Evolutionary conservation across 352 stramenopile genomes (phyloP), one percentile per base, ranked within the genome.

Genomic region (Phytophthora multivora): DNA sequence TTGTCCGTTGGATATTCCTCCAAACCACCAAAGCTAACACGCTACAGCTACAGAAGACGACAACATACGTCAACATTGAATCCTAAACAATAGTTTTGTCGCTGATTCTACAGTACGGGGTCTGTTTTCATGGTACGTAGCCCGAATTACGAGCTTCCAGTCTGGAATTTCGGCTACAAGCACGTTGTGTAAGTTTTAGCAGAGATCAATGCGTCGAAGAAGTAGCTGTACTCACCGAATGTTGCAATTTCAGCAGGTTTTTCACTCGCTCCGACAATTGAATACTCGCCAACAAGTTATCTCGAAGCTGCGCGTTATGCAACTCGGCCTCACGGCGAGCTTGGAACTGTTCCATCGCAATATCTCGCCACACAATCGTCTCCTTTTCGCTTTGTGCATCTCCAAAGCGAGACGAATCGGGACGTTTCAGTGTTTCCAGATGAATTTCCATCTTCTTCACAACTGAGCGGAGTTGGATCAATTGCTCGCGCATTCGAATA

Each of bases 401-500:
- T n/a, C 19, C 33, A 48, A 36, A 19, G 23, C 49, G 49, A 56
- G 49, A 12, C 9, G 21, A 56, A 36, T 19, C 28, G n/a, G 49
- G 49, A 36, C 49, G 43, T 23, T 23, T 38, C 21, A 56, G 28
- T 9, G 49, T 47, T 47, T 56, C 49, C 9, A 56, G 49, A 35
- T 56, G 49, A 4, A 9, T 46, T 31, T 56, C 49, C 49, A 56
- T 36, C 13, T 56, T 26, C 4, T n/a, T 41, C 21, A 56, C 49
- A 13, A 56, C 49, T 21, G 49, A 56, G 9, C 49, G 49, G 33
- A 56, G 49, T 42, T 56, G 49, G 36, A 56, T 56, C 19, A 56
- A 16, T 45, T 56, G 49, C 35, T 56, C 33, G 21, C 49, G 49
- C 15, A 56, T 26, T 9, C 33, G 49, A 35, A 56, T 28, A 5